Percentiles rank a stretch among this genome's conserved stretches.
phyloP scores from a whole-genome alignment of 2,329 filamentous ascomycete species.

The Beauveria brongniartii region DNA sequence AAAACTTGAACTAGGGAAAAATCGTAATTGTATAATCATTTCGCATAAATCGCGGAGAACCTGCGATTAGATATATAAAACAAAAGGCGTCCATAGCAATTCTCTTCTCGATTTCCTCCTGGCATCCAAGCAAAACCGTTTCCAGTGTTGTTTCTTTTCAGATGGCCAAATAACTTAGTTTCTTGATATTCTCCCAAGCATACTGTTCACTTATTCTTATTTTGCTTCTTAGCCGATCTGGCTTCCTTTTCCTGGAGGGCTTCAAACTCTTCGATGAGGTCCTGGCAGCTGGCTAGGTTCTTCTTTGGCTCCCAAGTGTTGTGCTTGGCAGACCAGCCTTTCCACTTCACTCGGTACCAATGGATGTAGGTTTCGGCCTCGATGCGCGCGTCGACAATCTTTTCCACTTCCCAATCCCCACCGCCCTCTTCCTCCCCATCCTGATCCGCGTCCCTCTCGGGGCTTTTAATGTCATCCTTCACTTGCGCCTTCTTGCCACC shows the following conservation, averaged over 20 bases:
- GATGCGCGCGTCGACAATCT: conserved; percentile 33
- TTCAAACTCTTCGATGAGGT: conserved; percentile 30
- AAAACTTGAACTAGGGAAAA: not conserved
- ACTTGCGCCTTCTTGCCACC: not conserved
- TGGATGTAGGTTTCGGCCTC: conserved; percentile 29
- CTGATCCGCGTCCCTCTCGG: conserved; percentile 14
- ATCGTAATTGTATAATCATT: not conserved
- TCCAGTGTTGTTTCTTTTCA: not conserved
- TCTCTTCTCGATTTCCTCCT: not conserved
- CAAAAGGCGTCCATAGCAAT: not conserved
- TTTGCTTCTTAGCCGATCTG: not conserved
- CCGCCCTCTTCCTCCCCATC: conserved; percentile 1
- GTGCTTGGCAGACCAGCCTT: conserved; percentile 32
- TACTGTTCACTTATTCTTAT: not conserved
- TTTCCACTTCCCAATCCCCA: conserved; percentile 39
- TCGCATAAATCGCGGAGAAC: no score
- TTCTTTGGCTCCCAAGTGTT: conserved; percentile 47
- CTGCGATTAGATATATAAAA: not conserved
- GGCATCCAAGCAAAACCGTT: not conserved
- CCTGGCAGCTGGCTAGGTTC: conserved; percentile 33
- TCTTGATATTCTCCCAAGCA: not conserved
- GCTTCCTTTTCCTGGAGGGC: not conserved
- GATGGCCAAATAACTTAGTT: not conserved
- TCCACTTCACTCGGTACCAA: conserved; percentile 47
- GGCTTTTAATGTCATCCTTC: not conserved